Conservation (phyloP, 495 filamentous ascomycete species). For the Talaromyces proteolyticus region DNA sequence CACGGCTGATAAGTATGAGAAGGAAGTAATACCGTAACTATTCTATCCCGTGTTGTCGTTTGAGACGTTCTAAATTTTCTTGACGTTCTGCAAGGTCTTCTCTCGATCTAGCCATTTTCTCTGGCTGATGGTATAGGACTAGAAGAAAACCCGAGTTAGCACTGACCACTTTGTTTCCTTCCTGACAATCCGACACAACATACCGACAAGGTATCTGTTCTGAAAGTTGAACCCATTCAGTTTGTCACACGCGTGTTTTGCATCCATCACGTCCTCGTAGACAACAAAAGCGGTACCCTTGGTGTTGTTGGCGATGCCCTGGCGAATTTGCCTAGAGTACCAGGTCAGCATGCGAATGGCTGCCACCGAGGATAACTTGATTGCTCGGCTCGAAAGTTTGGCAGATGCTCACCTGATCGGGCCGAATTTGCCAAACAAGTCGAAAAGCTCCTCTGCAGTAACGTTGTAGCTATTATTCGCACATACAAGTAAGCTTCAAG, state of each 20-base stretch:
- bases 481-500: conserved; percentile 8
- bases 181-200: conserved; percentile 21
- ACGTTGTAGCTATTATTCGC: conserved; percentile 74
- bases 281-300: conserved; percentile 99
- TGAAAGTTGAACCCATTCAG: conserved; percentile 99
- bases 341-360: no score
- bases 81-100: conserved; percentile 91
- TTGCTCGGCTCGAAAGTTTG: no score
- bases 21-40: conserved; percentile 40
- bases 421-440: conserved; percentile 91
- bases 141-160: conserved; percentile 10
- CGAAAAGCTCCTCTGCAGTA: conserved; percentile 87
- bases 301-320: conserved; percentile 94
- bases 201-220: conserved; percentile 98
- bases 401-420: conserved; percentile 72
- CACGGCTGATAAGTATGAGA: not conserved
- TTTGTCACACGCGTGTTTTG: conserved; percentile 97
- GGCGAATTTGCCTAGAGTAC: conserved; percentile 88
- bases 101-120: conserved; percentile 92
- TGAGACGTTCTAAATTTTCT: conserved; percentile 95
- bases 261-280: conserved; percentile 99
- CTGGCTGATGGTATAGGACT: conserved; percentile 98
- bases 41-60: conserved; percentile 97
- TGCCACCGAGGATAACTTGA: no score
- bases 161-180: not conserved